Evolutionary conservation across 2,329 filamentous ascomycete species (phyloP).

Genomic region (Claviceps sp.): DNA sequence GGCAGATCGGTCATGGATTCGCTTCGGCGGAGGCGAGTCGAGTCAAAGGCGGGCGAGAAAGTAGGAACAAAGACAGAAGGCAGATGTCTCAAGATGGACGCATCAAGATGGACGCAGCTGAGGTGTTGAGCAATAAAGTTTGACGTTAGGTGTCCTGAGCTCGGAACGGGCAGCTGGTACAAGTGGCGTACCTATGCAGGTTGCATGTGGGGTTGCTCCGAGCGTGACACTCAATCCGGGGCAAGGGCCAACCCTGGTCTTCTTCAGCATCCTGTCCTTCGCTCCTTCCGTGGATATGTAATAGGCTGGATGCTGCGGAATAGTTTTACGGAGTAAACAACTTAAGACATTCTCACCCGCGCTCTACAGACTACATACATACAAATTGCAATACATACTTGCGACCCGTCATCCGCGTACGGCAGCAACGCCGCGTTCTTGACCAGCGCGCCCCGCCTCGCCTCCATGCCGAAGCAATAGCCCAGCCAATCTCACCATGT

Average conservation of each 20-base stretch:
- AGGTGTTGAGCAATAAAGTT: neutral
- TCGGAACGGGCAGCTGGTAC: neutral
- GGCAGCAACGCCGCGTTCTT: neutral
- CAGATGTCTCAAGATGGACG: too few relatives aligned
- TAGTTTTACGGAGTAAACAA: too few relatives aligned
- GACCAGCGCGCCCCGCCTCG: neutral
- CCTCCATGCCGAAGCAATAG: constrained; percentile 1
- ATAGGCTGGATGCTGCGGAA: too few relatives aligned
- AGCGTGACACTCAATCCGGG: neutral
- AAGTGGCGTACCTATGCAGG: neutral
- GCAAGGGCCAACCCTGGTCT: neutral
- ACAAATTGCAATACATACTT: too few relatives aligned
- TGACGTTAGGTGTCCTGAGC: neutral
- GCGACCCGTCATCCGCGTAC: too few relatives aligned
- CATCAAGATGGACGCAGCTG: too few relatives aligned
- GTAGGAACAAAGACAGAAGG: neutral
- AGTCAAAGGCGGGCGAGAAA: neutral
- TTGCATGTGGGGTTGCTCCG: too few relatives aligned
- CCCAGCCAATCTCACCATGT: constrained; percentile 45
- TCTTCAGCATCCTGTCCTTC: too few relatives aligned
- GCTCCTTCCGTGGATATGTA: too few relatives aligned
- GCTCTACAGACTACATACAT: too few relatives aligned
- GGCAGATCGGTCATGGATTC: constrained; percentile 11
- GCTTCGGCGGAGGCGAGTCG: neutral
- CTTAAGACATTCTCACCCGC: too few relatives aligned